A percentile compares a stretch with the other conserved stretches of the same genome.
These are phyloP conservation scores for Claviceps cyperi DNA, from an alignment of 2,329 filamentous ascomycete genomes.

Conservation along the genomic window DNA sequence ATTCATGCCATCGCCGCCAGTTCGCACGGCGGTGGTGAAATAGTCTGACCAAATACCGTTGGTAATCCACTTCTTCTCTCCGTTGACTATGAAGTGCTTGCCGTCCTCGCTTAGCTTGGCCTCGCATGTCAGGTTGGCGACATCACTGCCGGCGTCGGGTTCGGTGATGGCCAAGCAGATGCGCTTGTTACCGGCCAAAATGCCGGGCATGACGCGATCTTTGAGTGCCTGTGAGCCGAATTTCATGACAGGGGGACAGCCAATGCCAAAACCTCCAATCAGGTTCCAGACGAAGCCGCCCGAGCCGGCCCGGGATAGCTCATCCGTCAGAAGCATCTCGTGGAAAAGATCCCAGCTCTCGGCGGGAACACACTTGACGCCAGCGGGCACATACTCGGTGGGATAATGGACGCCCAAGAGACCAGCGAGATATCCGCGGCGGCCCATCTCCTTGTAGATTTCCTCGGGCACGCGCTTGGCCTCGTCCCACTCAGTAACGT, in stretches of 20 bases:
- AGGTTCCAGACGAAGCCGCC: constrained; percentile 96
- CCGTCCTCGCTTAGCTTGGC: constrained; percentile 89
- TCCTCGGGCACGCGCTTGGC: constrained; percentile 74
- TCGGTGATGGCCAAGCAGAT: constrained; percentile 97
- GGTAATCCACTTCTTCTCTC: constrained; percentile 99
- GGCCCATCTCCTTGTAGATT: constrained; percentile 93
- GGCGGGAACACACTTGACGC: constrained; percentile 61
- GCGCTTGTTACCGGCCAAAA: constrained; percentile 84
- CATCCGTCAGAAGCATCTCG: constrained; percentile 88
- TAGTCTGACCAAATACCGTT: constrained; percentile 96
- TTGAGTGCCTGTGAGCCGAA: constrained; percentile 77
- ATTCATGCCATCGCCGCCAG: constrained; percentile 79
- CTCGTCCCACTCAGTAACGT: constrained; percentile 95
- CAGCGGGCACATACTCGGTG: constrained; percentile 50
- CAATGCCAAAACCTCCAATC: constrained; percentile 92
- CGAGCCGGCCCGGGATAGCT: constrained; percentile 75
- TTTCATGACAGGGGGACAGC: constrained; percentile 80
- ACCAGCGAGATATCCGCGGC: constrained; percentile 84
- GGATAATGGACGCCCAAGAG: constrained; percentile 76
- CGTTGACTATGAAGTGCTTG: constrained; percentile 98
- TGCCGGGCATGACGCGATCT: constrained; percentile 75
- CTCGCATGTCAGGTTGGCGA: constrained; percentile 90
- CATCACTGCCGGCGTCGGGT: constrained; percentile 86
- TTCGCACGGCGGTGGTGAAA: constrained; percentile 93
- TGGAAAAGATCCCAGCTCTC: constrained; percentile 98